Evolutionary conservation across 1,284 basidiomycete genomes (phyloP).

Genomic region (Filobasidium uniguttulatum): DNA sequence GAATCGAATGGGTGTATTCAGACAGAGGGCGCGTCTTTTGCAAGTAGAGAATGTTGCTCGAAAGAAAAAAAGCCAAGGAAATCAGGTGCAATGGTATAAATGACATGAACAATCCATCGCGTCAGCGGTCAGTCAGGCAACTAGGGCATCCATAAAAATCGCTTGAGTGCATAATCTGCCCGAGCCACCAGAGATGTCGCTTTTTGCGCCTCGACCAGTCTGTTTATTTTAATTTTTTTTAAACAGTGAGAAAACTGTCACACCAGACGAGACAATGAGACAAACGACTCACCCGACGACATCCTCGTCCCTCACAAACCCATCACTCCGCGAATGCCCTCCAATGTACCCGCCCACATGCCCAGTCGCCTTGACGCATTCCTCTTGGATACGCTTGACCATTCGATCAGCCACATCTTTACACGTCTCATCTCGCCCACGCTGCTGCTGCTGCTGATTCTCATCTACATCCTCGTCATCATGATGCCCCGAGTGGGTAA

Average conservation of each 20-base stretch:
- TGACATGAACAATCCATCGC: no score
- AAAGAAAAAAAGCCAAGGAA: no score
- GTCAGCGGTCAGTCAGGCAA: background rate
- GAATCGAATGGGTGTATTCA: no score
- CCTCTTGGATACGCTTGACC: constrained; percentile 52
- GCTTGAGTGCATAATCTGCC: constrained; percentile 80
- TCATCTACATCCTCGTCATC: constrained; percentile 20
- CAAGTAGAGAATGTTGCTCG: no score
- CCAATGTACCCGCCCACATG: constrained; percentile 19
- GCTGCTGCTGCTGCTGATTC: no score
- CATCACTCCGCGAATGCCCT: constrained; percentile 38
- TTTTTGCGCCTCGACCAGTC: constrained; percentile 62
- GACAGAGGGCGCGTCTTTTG: no score
- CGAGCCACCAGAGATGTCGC: constrained; percentile 71
- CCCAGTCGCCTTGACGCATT: constrained; percentile 45
- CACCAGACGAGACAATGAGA: constrained; percentile 52
- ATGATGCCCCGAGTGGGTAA: constrained; percentile 7
- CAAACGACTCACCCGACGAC: constrained; percentile 54
- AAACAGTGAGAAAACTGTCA: constrained; percentile 22
- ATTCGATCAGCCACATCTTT: constrained; percentile 60
- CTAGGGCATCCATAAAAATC: constrained; percentile 57
- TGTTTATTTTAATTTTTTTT: constrained; percentile 34
- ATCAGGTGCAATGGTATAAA: no score
- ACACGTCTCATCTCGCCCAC: constrained; percentile 57
- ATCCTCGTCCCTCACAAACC: constrained; percentile 53